Evolutionary conservation across 2,329 filamentous ascomycete species (phyloP), one percentile per base, ranked within the genome.

Genomic region (Phaeomoniella chlamydospora): DNA sequence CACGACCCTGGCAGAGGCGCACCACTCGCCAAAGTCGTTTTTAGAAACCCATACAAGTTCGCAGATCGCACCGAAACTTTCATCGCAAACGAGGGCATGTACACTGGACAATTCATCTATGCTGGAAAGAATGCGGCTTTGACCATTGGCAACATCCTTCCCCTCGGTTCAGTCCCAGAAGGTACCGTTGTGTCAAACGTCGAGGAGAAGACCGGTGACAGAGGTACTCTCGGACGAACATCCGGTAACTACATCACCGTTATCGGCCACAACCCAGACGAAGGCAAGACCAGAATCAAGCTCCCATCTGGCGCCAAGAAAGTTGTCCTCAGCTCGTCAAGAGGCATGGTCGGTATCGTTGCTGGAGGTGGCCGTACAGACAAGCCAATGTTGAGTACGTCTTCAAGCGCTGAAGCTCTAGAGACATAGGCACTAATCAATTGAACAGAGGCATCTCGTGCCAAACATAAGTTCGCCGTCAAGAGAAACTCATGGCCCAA

Each of bases 401-500:
- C 33, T 31, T 34, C 37, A 35, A 3, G 11, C 35, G 19, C 29
- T 18, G 14, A 12, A 12, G 19, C 29, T 15, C 19, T 12, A 37
- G 19, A 26, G 22, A 42, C 15, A 16, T 29, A 14, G 18, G 38
- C 55, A 48, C 68, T 74, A 53, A 73, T 50, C 17, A 30, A 22
- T 39, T 36, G 31, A 54, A 68, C 73, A 83, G 78, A 98, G 88
- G 90, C 90, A 59, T 96, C 88, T 60, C 85, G 90, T 64, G 90
- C 90, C 61, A 98, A 96, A 85, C 88, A 96, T 67, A 98, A 98
- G 83, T 98, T 94, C 73, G 86, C 87, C 55, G 92, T 94, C 73
- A 98, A 98, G 86, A 86, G 90, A 65, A 96, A 98, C 85, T 88
- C 79, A 63, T 98, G 90, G 90, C 90, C 90, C 71, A 94, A 93